These are phyloP conservation scores for Mycena rosella DNA, from an alignment of 768 basidiomycete species.

Conservation along the genomic window DNA sequence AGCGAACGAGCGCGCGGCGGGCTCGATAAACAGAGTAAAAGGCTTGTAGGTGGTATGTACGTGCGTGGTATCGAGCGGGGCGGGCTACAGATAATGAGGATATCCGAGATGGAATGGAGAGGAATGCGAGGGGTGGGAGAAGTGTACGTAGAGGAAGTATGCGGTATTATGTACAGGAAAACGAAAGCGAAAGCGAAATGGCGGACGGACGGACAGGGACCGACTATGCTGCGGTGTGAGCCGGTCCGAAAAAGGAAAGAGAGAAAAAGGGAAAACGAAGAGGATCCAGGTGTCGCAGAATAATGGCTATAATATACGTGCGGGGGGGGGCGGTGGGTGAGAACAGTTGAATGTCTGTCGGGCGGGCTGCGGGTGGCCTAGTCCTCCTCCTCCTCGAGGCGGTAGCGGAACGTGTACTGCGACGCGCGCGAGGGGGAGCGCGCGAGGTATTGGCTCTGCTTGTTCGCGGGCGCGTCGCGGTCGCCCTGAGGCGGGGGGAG, in stretches of 20 bases:
- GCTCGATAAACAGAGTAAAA: conserved; percentile 39
- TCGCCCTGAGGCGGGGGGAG: conserved; percentile 59
- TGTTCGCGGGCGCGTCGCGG: conserved; percentile 6
- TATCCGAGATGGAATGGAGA: conserved; percentile 20
- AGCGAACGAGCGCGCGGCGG: conserved; percentile 25
- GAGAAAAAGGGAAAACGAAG: conserved; percentile 36
- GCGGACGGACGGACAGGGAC: conserved; percentile 37
- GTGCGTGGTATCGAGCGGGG: conserved; percentile 30
- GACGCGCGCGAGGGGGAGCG: conserved; percentile 47
- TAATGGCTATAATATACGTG: conserved; percentile 48
- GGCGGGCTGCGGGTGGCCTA: background rate
- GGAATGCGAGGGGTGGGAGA: conserved; percentile 5
- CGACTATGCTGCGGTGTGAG: conserved; percentile 38
- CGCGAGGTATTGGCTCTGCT: conserved; percentile 31
- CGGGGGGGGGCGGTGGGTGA: conserved; percentile 36
- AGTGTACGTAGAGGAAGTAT: conserved; percentile 33
- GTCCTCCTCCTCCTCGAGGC: conserved; percentile 30
- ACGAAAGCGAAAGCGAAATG: background rate
- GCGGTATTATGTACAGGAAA: conserved; percentile 30
- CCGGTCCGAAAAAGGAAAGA: background rate
- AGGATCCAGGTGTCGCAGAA: conserved; percentile 22
- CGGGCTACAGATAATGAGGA: conserved; percentile 33
- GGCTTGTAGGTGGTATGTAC: conserved; percentile 35
- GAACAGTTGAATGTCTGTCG: conserved; percentile 35
- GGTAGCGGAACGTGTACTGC: conserved; percentile 33